Percentiles rank a stretch among this genome's conserved stretches.
These are phyloP conservation scores for Lagerstroemia speciosa DNA, from an alignment of 345 rosid species.

Conservation along the genomic window DNA sequence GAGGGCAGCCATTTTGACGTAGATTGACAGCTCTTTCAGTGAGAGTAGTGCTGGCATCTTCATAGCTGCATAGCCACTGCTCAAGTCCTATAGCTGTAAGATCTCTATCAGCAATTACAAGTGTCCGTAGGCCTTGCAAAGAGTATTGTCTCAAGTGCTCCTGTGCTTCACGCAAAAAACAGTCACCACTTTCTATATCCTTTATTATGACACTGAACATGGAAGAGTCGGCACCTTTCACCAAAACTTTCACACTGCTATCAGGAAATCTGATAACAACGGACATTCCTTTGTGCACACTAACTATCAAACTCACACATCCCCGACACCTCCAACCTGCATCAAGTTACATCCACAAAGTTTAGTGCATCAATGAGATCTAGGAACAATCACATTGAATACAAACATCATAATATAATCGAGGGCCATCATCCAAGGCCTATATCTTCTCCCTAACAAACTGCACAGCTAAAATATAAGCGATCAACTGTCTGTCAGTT, in stretches of 20 bases:
- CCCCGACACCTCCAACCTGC: conserved; percentile 66
- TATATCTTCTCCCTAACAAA: neutral
- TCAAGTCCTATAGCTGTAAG: conserved; percentile 57
- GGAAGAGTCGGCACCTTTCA: conserved; percentile 73
- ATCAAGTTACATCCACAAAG: conserved; percentile 2
- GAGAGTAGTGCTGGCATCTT: conserved; percentile 68
- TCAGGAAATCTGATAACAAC: conserved; percentile 67
- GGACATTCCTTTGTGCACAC: conserved; percentile 78
- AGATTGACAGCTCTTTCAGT: conserved; percentile 53
- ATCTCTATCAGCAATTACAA: conserved; percentile 61
- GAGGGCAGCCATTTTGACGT: conserved; percentile 55
- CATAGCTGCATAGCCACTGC: conserved; percentile 54
- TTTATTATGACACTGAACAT: conserved; percentile 40
- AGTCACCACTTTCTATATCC: conserved; percentile 25
- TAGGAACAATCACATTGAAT: neutral
- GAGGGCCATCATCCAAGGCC: neutral
- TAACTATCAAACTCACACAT: conserved; percentile 71
- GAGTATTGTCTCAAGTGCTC: conserved; percentile 53
- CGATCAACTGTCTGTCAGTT: neutral
- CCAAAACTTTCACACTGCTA: conserved; percentile 54
- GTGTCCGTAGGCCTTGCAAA: conserved; percentile 57
- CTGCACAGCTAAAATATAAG: neutral
- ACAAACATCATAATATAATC: neutral
- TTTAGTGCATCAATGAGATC: conserved; percentile 7
- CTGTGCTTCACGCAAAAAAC: conserved; percentile 30